These are phyloP conservation scores for Fibroporia radiculosa DNA, from an alignment of 768 basidiomycete genomes.

Conservation along the genomic window DNA sequence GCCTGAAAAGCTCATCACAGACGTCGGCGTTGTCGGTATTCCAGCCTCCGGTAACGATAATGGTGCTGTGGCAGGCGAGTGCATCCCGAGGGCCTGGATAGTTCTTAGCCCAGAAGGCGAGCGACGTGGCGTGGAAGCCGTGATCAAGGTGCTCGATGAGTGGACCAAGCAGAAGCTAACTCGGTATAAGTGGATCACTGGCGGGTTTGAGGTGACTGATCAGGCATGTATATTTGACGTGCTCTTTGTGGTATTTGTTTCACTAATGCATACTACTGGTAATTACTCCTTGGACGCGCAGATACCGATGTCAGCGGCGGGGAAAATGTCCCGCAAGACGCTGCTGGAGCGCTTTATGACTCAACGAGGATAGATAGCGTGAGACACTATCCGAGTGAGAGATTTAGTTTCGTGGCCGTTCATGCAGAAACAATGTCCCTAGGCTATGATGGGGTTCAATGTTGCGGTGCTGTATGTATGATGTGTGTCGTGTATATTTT, in stretches of 20 bases:
- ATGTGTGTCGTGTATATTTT: no score
- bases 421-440: no score
- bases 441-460: no score
- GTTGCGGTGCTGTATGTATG: no score
- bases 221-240: constrained; percentile 35
- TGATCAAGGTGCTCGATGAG: constrained; percentile 31
- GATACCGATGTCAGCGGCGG: constrained; percentile 72
- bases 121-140: constrained; percentile 29
- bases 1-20: constrained; percentile 51
- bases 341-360: constrained; percentile 52
- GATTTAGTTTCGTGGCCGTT: no score
- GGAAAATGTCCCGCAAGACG: constrained; percentile 57
- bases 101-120: constrained; percentile 54
- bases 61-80: constrained; percentile 63
- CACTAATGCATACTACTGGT: no score
- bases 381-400: no score
- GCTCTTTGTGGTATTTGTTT: neutral
- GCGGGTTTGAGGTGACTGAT: constrained; percentile 61
- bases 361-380: constrained; percentile 30
- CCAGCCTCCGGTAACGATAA: constrained; percentile 40
- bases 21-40: constrained; percentile 69
- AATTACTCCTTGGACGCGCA: constrained; percentile 18
- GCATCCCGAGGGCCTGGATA: constrained; percentile 72
- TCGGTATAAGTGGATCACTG: constrained; percentile 70
- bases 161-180: constrained; percentile 62